Percentiles rank a stretch among this genome's conserved stretches.
Evolutionary conservation across 257 asterid species (phyloP).

Genomic region (Scutellaria minor): DNA sequence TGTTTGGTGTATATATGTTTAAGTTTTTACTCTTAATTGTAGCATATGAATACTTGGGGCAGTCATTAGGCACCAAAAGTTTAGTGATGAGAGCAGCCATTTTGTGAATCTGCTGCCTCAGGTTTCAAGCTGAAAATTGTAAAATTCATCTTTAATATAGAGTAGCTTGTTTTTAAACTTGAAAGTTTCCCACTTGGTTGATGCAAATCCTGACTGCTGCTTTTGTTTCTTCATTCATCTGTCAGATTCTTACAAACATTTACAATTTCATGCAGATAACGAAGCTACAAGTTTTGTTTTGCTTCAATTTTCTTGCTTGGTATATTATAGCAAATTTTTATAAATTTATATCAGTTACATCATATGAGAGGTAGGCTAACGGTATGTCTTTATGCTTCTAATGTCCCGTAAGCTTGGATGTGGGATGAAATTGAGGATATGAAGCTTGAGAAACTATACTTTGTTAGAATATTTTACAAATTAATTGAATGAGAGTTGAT

Average conservation of each 20-base stretch:
- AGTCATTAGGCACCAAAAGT: slow-evolving; percentile 15
- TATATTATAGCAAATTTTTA: too few species aligned
- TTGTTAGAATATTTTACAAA: too few species aligned
- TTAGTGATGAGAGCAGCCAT: neutral
- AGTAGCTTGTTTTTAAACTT: slow-evolving; percentile 17
- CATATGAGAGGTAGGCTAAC: too few species aligned
- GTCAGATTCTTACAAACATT: slow-evolving; percentile 35
- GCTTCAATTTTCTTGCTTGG: too few species aligned
- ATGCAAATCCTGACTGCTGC: slow-evolving; percentile 5
- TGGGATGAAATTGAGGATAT: too few species aligned
- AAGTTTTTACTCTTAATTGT: neutral
- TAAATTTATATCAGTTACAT: too few species aligned
- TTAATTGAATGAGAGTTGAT: too few species aligned
- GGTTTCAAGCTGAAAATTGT: slow-evolving; percentile 6
- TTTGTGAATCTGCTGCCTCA: slow-evolving; percentile 2
- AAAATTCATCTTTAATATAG: slow-evolving; percentile 1
- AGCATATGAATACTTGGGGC: neutral
- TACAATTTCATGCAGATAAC: slow-evolving; percentile 76
- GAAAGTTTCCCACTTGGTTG: neutral
- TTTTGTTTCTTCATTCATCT: slow-evolving; percentile 31
- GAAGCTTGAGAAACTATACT: too few species aligned
- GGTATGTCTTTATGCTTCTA: too few species aligned
- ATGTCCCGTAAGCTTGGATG: too few species aligned
- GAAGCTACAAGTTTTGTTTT: slow-evolving; percentile 32
- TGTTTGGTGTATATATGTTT: neutral